Evolutionary conservation across 192 early-diverging fungal species (phyloP), one percentile per base, ranked within the genome.

Genomic region (Geosiphon pyriformis): DNA sequence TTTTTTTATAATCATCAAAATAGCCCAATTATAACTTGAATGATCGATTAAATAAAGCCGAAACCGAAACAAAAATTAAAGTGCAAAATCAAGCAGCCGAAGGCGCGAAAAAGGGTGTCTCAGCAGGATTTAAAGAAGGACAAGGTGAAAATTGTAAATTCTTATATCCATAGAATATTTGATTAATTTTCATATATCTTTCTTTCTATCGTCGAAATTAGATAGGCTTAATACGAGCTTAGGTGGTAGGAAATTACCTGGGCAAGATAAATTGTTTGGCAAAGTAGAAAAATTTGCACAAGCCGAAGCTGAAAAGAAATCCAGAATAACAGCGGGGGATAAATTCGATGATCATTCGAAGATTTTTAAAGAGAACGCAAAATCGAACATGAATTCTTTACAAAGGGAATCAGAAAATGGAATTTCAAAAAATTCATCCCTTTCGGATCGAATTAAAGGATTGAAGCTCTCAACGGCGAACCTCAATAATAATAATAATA

Each of bases 241-340:
- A 29, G 26, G 26, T 58, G 29, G 29, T 58, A 58, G 29, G 22
- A 58, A 58, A n/a, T 29, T 58, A 29, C 56, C 56, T 33, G 56
- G 56, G 6, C 33, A 61, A 48, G 37, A 48, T 29, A n/a, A n/a
- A 61, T 2, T 61, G 1, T 48, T 61, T 29, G 8, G 47, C 15
- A 47, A n/a, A 25, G 46, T 18, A 0, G 37, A 61, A 61, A 61
- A 25, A 1, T 6, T 17, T 0, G 59, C 59, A 8, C n/a, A 61
- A 25, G 35, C 15, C 18, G 12, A 29, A 33, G 27, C 27, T 4
- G 12, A 58, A 30, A 33, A 32, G 4, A 20, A 33, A 33, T 3
- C 27, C 4, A 4, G 27, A 3, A 15, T 15, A 22, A 10, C 32
- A 12, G 56, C 56, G 23, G 25, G 27, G 23, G 23, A 58, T 54